A percentile compares a stretch with the other conserved stretches of the same genome.
These are phyloP conservation scores for Ophiostoma tasmaniense DNA, from an alignment of 2,329 filamentous ascomycete species.

Conservation along the genomic window DNA sequence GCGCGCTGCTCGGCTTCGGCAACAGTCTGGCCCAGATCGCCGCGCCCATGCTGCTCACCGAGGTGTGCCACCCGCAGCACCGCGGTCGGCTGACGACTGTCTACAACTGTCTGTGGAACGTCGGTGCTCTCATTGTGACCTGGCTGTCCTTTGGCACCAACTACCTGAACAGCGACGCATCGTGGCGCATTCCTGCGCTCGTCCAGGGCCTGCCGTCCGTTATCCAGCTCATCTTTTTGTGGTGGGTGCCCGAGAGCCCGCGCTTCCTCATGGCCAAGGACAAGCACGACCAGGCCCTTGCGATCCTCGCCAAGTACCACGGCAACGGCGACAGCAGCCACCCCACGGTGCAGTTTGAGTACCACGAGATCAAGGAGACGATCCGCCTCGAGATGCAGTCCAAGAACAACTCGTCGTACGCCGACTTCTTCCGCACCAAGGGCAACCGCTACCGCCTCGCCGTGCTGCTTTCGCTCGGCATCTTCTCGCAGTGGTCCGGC, in stretches of 20 bases:
- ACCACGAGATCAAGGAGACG: constrained; percentile 23
- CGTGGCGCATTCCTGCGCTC: constrained; percentile 35
- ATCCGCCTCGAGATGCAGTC: constrained; percentile 29
- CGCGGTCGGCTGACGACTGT: constrained; percentile 66
- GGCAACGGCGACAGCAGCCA: constrained; percentile 14
- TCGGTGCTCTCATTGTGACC: constrained; percentile 62
- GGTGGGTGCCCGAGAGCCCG: constrained; percentile 18
- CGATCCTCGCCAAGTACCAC: constrained; percentile 25
- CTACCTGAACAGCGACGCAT: constrained; percentile 25
- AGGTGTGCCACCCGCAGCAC: constrained; percentile 69
- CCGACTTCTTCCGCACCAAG: constrained; percentile 16
- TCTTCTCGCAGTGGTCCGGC: constrained; percentile 19
- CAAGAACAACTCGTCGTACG: constrained; percentile 5
- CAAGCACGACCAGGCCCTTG: constrained; percentile 31
- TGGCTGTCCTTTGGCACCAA: constrained; percentile 62
- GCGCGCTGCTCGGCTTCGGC: constrained; percentile 59
- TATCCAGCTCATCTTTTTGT: constrained; percentile 15
- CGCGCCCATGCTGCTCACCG: constrained; percentile 27
- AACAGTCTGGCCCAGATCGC: constrained; percentile 37
- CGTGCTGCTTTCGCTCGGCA: constrained; percentile 17
- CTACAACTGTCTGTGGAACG: constrained; percentile 76
- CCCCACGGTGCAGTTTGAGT: constrained; percentile 18
- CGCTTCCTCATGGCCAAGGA: constrained; percentile 15
- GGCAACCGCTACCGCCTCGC: constrained; percentile 20
- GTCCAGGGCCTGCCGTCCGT: constrained; percentile 29